These are phyloP conservation scores for Fusarium humuli DNA, from an alignment of 2,329 filamentous ascomycete species.

Conservation along the genomic window DNA sequence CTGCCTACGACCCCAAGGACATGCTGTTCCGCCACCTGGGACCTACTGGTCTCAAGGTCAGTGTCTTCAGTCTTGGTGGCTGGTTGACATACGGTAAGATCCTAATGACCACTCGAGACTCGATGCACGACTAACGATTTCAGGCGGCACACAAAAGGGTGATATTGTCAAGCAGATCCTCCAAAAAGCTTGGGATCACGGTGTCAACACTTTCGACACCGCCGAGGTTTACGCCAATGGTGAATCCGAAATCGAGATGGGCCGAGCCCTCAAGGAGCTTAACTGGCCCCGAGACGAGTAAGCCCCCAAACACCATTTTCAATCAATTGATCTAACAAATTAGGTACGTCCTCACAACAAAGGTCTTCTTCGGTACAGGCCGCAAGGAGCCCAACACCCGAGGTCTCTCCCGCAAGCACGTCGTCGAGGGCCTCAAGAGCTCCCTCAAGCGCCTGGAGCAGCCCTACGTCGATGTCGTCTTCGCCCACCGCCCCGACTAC, in stretches of 20 bases:
- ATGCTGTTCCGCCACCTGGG: conserved; percentile 46
- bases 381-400: conserved; percentile 64
- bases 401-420: conserved; percentile 73
- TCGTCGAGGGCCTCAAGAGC: conserved; percentile 63
- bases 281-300: conserved; percentile 68
- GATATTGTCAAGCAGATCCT: conserved; percentile 69
- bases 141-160: conserved; percentile 67
- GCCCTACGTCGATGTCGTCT: conserved; percentile 46
- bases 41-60: conserved; percentile 45
- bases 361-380: conserved; percentile 47
- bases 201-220: conserved; percentile 72
- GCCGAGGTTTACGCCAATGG: conserved; percentile 70
- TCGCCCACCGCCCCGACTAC: conserved; percentile 43
- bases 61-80: conserved; percentile 44
- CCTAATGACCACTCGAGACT: no score
- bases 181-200: conserved; percentile 69
- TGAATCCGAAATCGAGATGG: conserved; percentile 72
- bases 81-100: conserved; percentile 43
- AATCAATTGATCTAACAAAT: background rate
- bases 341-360: conserved; percentile 63
- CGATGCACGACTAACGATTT: background rate
- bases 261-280: conserved; percentile 67
- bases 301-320: accelerated
- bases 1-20: conserved; percentile 45
- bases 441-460: conserved; percentile 43